These are phyloP conservation scores for Aspergillus phoenicis DNA, from an alignment of 2,329 filamentous ascomycete species.

Conservation along the genomic window DNA sequence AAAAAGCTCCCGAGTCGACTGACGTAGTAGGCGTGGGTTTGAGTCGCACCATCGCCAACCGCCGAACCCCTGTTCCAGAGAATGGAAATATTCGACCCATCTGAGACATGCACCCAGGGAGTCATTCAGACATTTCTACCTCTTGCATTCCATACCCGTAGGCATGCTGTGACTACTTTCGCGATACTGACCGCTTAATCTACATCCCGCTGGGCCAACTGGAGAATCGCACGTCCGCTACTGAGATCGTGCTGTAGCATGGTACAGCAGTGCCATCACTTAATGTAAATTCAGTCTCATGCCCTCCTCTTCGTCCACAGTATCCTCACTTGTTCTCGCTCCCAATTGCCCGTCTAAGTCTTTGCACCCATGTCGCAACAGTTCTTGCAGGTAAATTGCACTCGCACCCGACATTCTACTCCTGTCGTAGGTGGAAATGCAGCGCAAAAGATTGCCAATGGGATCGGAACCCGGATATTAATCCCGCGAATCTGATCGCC, in stretches of 20 bases:
- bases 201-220: neutral
- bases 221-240: neutral
- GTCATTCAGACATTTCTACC: neutral
- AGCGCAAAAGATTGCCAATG: neutral
- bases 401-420: neutral
- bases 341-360: neutral
- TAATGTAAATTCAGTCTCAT: neutral
- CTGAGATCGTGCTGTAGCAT: neutral
- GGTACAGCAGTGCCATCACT: neutral
- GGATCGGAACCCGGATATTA: neutral
- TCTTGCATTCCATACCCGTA: neutral
- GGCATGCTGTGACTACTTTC: neutral
- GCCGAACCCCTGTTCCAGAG: conserved; percentile 4
- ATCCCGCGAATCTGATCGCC: neutral
- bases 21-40: conserved; percentile 20
- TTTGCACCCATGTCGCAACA: neutral
- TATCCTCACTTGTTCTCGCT: no score
- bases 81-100: neutral
- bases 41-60: conserved; percentile 3
- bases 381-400: neutral
- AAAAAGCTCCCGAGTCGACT: conserved; percentile 20
- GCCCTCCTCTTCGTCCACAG: neutral
- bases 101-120: neutral
- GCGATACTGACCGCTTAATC: neutral
- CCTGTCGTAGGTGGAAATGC: neutral